Evolutionary conservation across 768 basidiomycete genomes (phyloP).

Genomic region (Butyriboletus loyo): DNA sequence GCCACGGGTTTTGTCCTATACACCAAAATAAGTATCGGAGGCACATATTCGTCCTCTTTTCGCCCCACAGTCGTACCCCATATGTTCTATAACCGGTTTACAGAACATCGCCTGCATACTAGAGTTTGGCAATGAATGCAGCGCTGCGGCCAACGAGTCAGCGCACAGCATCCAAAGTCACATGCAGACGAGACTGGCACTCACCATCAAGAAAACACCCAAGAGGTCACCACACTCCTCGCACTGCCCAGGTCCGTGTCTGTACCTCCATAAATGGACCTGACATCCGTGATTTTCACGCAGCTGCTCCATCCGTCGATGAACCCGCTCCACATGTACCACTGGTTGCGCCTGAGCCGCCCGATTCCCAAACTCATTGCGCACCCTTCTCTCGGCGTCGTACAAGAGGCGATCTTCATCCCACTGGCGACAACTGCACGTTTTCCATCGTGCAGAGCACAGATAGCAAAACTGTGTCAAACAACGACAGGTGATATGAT

Average conservation of each 20-base stretch:
- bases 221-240: conserved; percentile 44
- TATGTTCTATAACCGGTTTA: conserved; percentile 23
- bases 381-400: conserved; percentile 24
- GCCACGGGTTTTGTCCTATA: not conserved
- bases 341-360: conserved; percentile 14
- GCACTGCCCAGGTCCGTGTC: conserved; percentile 42
- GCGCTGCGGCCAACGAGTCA: conserved; percentile 15
- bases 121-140: conserved; percentile 24
- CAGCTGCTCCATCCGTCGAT: conserved; percentile 33
- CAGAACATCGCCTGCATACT: conserved; percentile 27
- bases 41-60: not conserved
- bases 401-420: conserved; percentile 45
- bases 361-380: conserved; percentile 21
- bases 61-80: not conserved
- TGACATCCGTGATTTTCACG: conserved; percentile 55
- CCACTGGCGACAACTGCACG: conserved; percentile 61
- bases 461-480: conserved; percentile 59
- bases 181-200: too few species aligned
- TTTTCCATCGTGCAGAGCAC: conserved; percentile 62
- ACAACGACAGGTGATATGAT: conserved; percentile 59
- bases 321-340: conserved; percentile 18
- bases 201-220: conserved; percentile 45
- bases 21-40: not conserved
- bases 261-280: conserved; percentile 43
- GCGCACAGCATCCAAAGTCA: not conserved